Conservation (phyloP, 2,329 filamentous ascomycete species). For the Dothideomycetes sp. region DNA sequence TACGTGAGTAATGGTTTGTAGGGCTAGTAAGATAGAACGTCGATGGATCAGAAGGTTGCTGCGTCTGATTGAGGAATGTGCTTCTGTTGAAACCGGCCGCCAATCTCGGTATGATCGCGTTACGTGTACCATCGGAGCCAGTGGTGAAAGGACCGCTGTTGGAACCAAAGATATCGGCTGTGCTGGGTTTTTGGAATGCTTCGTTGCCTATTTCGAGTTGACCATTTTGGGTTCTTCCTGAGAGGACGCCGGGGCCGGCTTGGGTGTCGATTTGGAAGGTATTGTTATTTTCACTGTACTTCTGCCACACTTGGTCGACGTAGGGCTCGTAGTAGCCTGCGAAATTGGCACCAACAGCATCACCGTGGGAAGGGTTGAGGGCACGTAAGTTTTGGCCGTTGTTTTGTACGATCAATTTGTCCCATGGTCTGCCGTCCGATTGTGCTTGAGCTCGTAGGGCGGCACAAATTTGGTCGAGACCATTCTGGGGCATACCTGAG, state of each 20-base stretch:
- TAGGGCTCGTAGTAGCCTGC: slow-evolving; percentile 45
- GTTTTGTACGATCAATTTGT: slow-evolving; percentile 46
- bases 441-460: slow-evolving; percentile 47
- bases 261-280: slow-evolving; percentile 54
- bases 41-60: slow-evolving; percentile 28
- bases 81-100: slow-evolving; percentile 68
- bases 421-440: slow-evolving; percentile 54
- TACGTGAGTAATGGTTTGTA: slow-evolving; percentile 47
- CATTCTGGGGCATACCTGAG: slow-evolving; percentile 54
- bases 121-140: slow-evolving; percentile 34
- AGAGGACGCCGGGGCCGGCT: slow-evolving; percentile 45
- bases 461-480: slow-evolving; percentile 48
- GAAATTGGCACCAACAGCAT: slow-evolving; percentile 42
- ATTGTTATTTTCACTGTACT: slow-evolving; percentile 28
- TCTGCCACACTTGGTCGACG: slow-evolving; percentile 43
- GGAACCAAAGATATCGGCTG: slow-evolving; percentile 58
- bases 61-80: slow-evolving; percentile 48
- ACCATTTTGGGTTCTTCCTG: slow-evolving; percentile 37
- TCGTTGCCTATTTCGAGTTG: slow-evolving; percentile 38
- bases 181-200: slow-evolving; percentile 49
- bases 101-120: slow-evolving; percentile 63
- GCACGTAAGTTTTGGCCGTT: slow-evolving; percentile 33
- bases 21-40: slow-evolving; percentile 27
- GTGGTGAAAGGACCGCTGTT: slow-evolving; percentile 54
- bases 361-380: slow-evolving; percentile 38